Evolutionary conservation across 441 rosid species (phyloP).

Genomic region (Aleurites moluccanus): DNA sequence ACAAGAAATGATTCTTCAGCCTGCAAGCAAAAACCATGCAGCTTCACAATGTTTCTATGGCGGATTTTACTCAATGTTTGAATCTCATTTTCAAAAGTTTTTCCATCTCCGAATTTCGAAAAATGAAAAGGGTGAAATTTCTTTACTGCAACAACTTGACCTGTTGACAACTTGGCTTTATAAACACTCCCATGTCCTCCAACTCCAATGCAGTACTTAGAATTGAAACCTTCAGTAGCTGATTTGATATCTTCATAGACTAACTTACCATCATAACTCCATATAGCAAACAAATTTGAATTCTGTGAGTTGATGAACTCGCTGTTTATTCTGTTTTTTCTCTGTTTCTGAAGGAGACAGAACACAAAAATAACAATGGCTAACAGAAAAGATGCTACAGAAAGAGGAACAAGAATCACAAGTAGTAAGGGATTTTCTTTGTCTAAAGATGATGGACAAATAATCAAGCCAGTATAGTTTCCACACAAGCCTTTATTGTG

Average conservation of each 20-base stretch:
- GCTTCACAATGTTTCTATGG: constrained; percentile 34
- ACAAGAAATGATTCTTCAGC: constrained; percentile 27
- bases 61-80: constrained; percentile 24
- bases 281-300: constrained; percentile 23
- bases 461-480: constrained; percentile 19
- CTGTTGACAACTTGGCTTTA: constrained; percentile 34
- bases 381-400: constrained; percentile 5
- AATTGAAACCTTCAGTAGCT: constrained; percentile 34
- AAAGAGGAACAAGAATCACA: constrained; percentile 20
- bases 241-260: constrained; percentile 30
- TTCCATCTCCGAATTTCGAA: neutral
- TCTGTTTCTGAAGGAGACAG: neutral
- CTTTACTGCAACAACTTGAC: constrained; percentile 36
- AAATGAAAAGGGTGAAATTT: constrained; percentile 24
- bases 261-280: constrained; percentile 32
- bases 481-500: constrained; percentile 42
- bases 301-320: constrained; percentile 2
- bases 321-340: neutral
- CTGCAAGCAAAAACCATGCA: constrained; percentile 25
- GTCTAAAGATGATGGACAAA: constrained; percentile 15
- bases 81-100: constrained; percentile 32
- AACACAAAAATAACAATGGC: neutral
- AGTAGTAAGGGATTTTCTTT: neutral
- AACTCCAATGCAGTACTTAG: constrained; percentile 33
- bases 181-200: constrained; percentile 46